Base-by-base conservation (phyloP, 2,329 filamentous ascomycete genomes). In the Periconia sp. region DNA sequence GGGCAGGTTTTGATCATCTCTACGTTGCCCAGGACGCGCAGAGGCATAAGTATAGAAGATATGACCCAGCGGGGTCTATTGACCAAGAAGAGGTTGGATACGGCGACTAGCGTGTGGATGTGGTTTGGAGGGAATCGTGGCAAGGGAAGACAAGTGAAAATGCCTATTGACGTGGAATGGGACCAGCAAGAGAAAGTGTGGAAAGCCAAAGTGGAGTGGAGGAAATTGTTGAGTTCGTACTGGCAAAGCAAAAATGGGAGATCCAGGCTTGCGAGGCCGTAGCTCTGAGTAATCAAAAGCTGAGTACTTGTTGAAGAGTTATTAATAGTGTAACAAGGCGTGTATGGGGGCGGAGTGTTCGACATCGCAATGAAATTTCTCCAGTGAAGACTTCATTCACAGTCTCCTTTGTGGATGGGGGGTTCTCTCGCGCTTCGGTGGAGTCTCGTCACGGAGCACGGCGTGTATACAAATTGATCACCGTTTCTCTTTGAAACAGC, bases 181-280 rank as follows among this genome's bases (percentile, higher is more conserved):
- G 51, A 66, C 23, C 51, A 57, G 1, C 47, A 44, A 31, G 31
- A 35, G 14, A 61, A 61, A 42, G 37, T 55, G 3, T 68, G 63
- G 66, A 15, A 45, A 15, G 66, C 61, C 63, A 50, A 55, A 20
- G 48, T 63, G 7, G 50, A 62, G 1, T 68, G 64, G 64, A 62
- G 49, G 30, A 49, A 17, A 9, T 40, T 68, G 18, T 48, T 64
- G 2, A 57, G 49, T n/a, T 49, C 48, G 17, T 62, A 62, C 18
- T 67, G 57, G 31, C 33, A 37, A 46, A 10, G 55, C 52, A 2
- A 66, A 66, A 43, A 49, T 47, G 49, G 23, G 19, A 59, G 23
- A 19, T 27, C 23, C 5, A 27, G 8, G 23, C 23, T 27, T 27
- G 23, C 23, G 23, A 27, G 23, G 23, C 23, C 3, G 23, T 27